A percentile compares a stretch with the other conserved stretches of the same genome.
phyloP scores from a whole-genome alignment of 169 alveolate genomes.

The Haemoproteus tartakovskyi region DNA sequence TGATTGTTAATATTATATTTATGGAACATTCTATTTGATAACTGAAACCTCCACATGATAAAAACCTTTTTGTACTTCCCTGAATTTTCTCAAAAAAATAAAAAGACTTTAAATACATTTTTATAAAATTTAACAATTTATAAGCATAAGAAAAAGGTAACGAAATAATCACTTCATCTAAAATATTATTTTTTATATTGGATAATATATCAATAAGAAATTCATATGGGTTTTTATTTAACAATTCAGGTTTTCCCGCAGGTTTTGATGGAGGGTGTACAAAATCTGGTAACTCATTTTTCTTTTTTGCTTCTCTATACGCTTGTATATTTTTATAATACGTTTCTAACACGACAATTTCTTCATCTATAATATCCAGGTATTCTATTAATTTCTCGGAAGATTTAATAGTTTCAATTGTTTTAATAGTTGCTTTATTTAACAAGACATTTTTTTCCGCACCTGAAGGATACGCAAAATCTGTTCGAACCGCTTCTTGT shows the following conservation, averaged over 20 bases:
- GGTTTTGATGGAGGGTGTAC: constrained; percentile 70
- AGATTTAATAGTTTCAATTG: constrained; percentile 79
- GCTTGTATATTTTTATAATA: constrained; percentile 60
- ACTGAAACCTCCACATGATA: constrained; percentile 29
- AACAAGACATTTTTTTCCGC: constrained; percentile 71
- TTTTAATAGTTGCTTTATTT: constrained; percentile 79
- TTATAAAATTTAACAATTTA: constrained; percentile 63
- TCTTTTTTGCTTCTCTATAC: constrained; percentile 54
- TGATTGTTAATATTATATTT: constrained; percentile 26
- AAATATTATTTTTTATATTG: constrained; percentile 60
- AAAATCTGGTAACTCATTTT: constrained; percentile 46
- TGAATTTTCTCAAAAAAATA: constrained; percentile 64
- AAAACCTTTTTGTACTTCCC: constrained; percentile 2
- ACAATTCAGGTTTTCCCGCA: constrained; percentile 61
- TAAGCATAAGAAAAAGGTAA: constrained; percentile 76
- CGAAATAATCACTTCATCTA: constrained; percentile 71
- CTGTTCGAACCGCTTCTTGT: constrained; percentile 78
- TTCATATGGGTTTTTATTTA: constrained; percentile 62
- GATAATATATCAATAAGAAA: constrained; percentile 64
- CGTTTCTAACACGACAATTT: constrained; percentile 55
- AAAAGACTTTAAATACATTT: constrained; percentile 61
- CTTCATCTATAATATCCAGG: constrained; percentile 68
- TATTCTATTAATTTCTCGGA: constrained; percentile 77
- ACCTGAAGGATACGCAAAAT: constrained; percentile 72
- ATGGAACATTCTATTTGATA: constrained; percentile 48